phyloP scores from a whole-genome alignment of 192 early-diverging fungal species.

The Diversispora epigaea region DNA sequence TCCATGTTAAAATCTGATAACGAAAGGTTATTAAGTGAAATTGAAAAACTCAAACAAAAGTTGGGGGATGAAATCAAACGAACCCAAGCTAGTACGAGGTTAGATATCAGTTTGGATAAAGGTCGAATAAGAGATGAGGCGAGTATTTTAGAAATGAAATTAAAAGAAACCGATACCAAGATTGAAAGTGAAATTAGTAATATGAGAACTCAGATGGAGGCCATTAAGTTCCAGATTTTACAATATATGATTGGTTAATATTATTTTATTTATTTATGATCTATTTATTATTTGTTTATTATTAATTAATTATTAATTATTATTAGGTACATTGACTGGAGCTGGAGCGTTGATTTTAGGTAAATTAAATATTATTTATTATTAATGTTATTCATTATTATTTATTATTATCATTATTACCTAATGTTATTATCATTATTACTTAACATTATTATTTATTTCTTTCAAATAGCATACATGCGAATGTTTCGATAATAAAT shows the following conservation, averaged over 20 bases:
- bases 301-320: too few relatives aligned
- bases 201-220: conserved; percentile 82
- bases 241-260: conserved; percentile 70
- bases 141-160: conserved; percentile 76
- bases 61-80: conserved; percentile 80
- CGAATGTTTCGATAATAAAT: conserved; percentile 55
- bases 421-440: neutral
- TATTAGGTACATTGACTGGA: conserved; percentile 67
- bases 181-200: conserved; percentile 87
- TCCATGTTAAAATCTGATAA: conserved; percentile 78
- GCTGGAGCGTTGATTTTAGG: conserved; percentile 74
- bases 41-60: conserved; percentile 81
- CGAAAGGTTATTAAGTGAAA: conserved; percentile 72
- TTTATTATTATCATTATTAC: conserved; percentile 14
- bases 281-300: too few relatives aligned
- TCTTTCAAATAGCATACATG: conserved; percentile 46
- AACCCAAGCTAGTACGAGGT: conserved; percentile 77
- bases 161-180: conserved; percentile 81
- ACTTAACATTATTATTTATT: neutral
- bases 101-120: conserved; percentile 90
- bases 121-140: conserved; percentile 84
- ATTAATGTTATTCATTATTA: neutral
- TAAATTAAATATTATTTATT: conserved; percentile 24
- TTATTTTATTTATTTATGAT: too few relatives aligned
- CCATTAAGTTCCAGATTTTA: conserved; percentile 79